Evolutionary conservation across 176 grass and related monocot genomes (phyloP).

Genomic region (Avena atlantica): DNA sequence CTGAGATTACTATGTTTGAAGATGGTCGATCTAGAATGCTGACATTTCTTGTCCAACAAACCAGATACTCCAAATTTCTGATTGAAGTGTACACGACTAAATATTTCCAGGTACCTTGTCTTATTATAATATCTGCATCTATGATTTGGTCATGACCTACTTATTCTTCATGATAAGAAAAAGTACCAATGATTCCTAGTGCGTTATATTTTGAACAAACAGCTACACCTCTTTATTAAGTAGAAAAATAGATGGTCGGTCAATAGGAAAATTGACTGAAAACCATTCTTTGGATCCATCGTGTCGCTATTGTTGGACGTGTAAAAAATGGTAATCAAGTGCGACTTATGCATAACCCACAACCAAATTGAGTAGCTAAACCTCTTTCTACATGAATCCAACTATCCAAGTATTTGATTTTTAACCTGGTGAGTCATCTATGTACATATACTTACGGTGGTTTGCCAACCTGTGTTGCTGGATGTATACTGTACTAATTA

Average conservation of each 20-base stretch:
- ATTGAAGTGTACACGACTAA: background rate
- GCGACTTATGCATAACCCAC: background rate
- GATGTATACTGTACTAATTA: background rate
- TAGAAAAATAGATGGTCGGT: background rate
- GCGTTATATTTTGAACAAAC: background rate
- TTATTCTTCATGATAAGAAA: too few relatives aligned
- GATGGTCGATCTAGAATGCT: slow-evolving; percentile 15
- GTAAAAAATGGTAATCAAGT: too few relatives aligned
- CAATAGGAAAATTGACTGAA: too few relatives aligned
- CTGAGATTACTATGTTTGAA: background rate
- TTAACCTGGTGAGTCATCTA: background rate
- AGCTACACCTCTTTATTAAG: background rate
- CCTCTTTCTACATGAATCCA: background rate
- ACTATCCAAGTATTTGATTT: background rate
- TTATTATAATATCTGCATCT: background rate
- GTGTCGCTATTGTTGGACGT: too few relatives aligned
- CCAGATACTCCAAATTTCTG: background rate
- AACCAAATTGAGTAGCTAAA: background rate
- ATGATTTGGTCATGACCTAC: background rate
- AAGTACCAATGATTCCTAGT: background rate
- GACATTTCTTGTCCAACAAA: slow-evolving; percentile 24
- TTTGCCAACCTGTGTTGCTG: background rate
- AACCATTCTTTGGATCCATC: too few relatives aligned
- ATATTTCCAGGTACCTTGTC: background rate
- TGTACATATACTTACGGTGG: background rate